A percentile compares a stretch with the other conserved stretches of the same genome.
These are phyloP conservation scores for Silene latifolia DNA, from an alignment of 148 eudicot genomes.

Conservation along the genomic window DNA sequence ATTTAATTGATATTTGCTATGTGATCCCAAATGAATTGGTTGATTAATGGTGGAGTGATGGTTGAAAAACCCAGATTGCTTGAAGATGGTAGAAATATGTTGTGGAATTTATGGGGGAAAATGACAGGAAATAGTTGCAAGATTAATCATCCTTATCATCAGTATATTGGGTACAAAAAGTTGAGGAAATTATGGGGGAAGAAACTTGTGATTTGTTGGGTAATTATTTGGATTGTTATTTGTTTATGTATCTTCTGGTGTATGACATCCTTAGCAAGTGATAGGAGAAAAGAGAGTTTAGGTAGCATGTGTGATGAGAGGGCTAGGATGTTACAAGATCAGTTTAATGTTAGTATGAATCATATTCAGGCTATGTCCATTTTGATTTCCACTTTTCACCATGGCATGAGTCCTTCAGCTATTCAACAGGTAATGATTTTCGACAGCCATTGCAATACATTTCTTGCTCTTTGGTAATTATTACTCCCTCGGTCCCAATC, in stretches of 20 bases:
- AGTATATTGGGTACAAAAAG: constrained; percentile 27
- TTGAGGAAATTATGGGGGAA: constrained; percentile 58
- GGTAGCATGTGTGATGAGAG: constrained; percentile 98
- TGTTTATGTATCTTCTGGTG: constrained; percentile 48
- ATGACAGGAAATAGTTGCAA: constrained; percentile 38
- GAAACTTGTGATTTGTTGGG: constrained; percentile 61
- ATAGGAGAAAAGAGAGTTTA: constrained; percentile 80
- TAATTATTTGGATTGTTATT: constrained; percentile 41
- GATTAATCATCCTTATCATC: constrained; percentile 47
- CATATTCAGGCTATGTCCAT: constrained; percentile 93
- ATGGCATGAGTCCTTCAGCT: constrained; percentile 77
- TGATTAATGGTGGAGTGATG: constrained; percentile 55
- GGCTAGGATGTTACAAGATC: constrained; percentile 96
- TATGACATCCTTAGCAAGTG: constrained; percentile 55
- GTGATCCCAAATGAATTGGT: constrained; percentile 60
- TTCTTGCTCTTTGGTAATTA: neutral
- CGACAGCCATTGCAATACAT: too few species aligned
- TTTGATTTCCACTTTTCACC: constrained; percentile 84
- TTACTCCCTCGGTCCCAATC: too few species aligned
- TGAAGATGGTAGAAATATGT: constrained; percentile 40
- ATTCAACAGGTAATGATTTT: constrained; percentile 73
- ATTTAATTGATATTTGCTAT: too few species aligned
- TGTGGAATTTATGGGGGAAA: constrained; percentile 51
- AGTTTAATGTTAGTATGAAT: constrained; percentile 97
- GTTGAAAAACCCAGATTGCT: constrained; percentile 40